Evolutionary conservation across 2,329 filamentous ascomycete species (phyloP).

Genomic region (Plenodomus tracheiphilus): DNA sequence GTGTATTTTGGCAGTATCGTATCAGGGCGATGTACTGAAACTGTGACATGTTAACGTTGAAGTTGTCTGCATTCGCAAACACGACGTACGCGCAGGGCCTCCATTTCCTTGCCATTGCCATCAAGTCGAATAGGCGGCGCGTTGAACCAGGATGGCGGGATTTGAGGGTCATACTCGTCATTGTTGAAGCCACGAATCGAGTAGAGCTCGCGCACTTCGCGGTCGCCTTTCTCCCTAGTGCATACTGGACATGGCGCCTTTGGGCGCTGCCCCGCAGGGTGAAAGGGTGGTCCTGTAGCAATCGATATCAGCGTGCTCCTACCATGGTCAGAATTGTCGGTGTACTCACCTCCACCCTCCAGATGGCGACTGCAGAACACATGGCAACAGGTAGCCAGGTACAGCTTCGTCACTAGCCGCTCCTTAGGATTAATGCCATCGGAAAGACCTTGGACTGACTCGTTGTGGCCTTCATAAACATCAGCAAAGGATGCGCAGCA

Average conservation of each 20-base stretch:
- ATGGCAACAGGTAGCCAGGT: constrained; percentile 54
- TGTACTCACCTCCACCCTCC: constrained; percentile 51
- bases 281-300: constrained; percentile 50
- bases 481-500: constrained; percentile 53
- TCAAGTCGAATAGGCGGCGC: constrained; percentile 51
- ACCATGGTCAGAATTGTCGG: neutral
- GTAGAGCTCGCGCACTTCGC: constrained; percentile 45
- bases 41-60: constrained; percentile 34
- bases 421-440: constrained; percentile 42
- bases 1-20: constrained; percentile 30
- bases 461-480: constrained; percentile 46
- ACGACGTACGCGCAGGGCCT: constrained; percentile 47
- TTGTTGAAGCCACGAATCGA: constrained; percentile 49
- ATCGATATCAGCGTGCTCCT: neutral
- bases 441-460: constrained; percentile 44
- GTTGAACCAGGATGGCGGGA: constrained; percentile 49
- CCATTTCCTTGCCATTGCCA: constrained; percentile 40
- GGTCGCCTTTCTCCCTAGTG: constrained; percentile 40
- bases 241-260: constrained; percentile 53
- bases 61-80: neutral
- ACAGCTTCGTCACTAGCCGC: constrained; percentile 50
- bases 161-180: constrained; percentile 48
- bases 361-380: constrained; percentile 54
- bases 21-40: constrained; percentile 51
- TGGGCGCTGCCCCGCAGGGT: constrained; percentile 46